These are phyloP conservation scores for Biscogniauxia mediterranea DNA, from an alignment of 2,329 filamentous ascomycete genomes.

Conservation along the genomic window DNA sequence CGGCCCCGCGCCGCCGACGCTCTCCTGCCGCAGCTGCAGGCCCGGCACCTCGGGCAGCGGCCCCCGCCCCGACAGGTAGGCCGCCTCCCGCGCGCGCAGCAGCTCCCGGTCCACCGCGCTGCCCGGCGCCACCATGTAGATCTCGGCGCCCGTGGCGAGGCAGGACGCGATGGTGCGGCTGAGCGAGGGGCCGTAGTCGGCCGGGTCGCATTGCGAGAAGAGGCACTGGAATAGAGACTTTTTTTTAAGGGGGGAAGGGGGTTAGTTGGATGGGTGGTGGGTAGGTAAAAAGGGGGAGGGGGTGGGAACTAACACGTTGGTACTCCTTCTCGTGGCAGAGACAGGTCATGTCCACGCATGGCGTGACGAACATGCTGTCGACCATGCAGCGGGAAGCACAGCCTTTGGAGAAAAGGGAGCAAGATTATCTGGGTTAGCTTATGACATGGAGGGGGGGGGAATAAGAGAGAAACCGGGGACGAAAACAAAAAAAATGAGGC, in stretches of 20 bases:
- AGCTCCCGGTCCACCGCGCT: conserved; percentile 21
- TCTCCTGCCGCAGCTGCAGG: conserved; percentile 29
- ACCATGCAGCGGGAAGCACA: conserved; percentile 32
- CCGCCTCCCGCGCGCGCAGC: conserved; percentile 28
- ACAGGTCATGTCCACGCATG: conserved; percentile 30
- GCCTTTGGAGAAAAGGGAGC: conserved; percentile 12
- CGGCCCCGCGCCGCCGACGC: conserved; percentile 17
- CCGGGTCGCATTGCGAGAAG: conserved; percentile 33
- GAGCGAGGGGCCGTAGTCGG: conserved; percentile 29
- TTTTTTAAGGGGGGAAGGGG: not conserved
- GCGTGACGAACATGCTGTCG: conserved; percentile 33
- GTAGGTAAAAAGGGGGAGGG: not conserved
- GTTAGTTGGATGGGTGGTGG: not conserved
- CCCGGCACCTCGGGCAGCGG: conserved; percentile 27
- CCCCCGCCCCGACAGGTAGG: conserved; percentile 30
- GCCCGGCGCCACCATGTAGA: conserved; percentile 29
- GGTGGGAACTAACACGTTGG: conserved; percentile 21
- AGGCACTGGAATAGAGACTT: conserved; percentile 33
- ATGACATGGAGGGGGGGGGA: not conserved
- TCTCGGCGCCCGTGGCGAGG: conserved; percentile 29
- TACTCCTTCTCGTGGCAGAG: conserved; percentile 32
- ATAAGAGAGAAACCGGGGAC: no score
- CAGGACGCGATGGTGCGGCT: conserved; percentile 29
- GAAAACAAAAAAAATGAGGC: not conserved
- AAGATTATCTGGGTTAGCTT: conserved; percentile 7